phyloP scores from a whole-genome alignment of 2,329 filamentous ascomycete genomes.

The Sclerotinia spermophila region DNA sequence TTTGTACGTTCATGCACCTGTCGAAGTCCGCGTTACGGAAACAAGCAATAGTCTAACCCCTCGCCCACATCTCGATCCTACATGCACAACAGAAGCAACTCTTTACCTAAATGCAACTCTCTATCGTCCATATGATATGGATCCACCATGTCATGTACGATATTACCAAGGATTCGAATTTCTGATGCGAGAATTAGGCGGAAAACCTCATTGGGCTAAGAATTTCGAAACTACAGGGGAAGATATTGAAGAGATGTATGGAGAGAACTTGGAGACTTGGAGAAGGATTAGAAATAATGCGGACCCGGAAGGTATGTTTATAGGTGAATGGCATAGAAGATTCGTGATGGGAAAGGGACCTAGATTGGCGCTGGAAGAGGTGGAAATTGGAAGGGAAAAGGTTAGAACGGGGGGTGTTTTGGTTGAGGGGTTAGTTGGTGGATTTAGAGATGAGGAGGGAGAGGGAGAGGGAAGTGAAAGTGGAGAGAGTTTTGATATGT shows the following conservation, averaged over 20 bases:
- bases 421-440: constrained; percentile 26
- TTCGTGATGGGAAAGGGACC: constrained; percentile 49
- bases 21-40: constrained; percentile 85
- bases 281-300: constrained; percentile 63
- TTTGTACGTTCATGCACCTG: constrained; percentile 81
- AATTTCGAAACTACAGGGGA: constrained; percentile 66
- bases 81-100: constrained; percentile 63
- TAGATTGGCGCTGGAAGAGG: constrained; percentile 33
- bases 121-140: constrained; percentile 74
- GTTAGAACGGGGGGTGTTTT: constrained; percentile 30
- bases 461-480: constrained; percentile 21
- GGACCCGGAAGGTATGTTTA: constrained; percentile 81
- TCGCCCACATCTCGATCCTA: constrained; percentile 70
- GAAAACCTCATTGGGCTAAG: constrained; percentile 87
- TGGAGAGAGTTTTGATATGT: constrained; percentile 34
- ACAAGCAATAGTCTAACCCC: constrained; percentile 46
- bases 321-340: constrained; percentile 84
- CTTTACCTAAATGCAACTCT: constrained; percentile 88
- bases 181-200: constrained; percentile 81
- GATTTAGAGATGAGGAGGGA: constrained; percentile 10
- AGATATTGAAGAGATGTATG: constrained; percentile 67
- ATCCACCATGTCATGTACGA: constrained; percentile 70
- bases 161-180: constrained; percentile 92
- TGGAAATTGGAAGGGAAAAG: constrained; percentile 29
- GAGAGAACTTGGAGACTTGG: constrained; percentile 63